Evolutionary conservation across 495 filamentous ascomycete species (phyloP), one percentile per base, ranked within the genome.

Genomic region (Xylaria nigripes): DNA sequence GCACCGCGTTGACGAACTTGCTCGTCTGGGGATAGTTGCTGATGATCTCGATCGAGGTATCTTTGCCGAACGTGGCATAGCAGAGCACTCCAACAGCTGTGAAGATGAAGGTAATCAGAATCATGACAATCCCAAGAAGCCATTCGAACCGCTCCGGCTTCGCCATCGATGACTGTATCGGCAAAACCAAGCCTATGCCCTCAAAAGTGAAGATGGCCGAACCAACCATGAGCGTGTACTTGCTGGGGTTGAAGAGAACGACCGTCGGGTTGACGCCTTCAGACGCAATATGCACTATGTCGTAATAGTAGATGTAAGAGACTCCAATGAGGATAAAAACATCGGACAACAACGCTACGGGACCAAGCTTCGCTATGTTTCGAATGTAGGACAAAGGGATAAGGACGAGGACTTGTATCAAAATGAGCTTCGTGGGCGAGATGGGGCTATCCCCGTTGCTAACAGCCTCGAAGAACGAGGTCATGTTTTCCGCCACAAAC

Each of bases 171-270:
- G 76, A 78, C 59, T 84, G 80, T 47, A 86, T 85, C 0, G 82
- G 82, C 1, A 86, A 68, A 50, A 86, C 80, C 16, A 86, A 72
- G 3, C 82, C 82, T 24, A 86, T 85, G 19, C 82, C 82, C 64
- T 86, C 82, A 50, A 84, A 86, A 1, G 81, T 83, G 64, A 85
- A 86, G 65, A 86, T 84, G 2, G 80, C 75, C 2, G 79, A 72
- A 48, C 82, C 82, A 48, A 86, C 71, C 40, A 79, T 84, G 15
- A 86, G 69, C 0, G 82, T 84, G 61, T 81, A 86, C 25, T 72
- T 69, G 12, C 67, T 62, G 0, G 81, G 79, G 67, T 85, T 86
- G 71, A 86, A 86, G 5, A 82, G 64, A 18, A 72, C 64, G 3
- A 86, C 78, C 1, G 69, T 72, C 27, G 70, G 57, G 54, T 75